phyloP scores from a whole-genome alignment of 2,329 filamentous ascomycete genomes.

The Amauroascus niger region DNA sequence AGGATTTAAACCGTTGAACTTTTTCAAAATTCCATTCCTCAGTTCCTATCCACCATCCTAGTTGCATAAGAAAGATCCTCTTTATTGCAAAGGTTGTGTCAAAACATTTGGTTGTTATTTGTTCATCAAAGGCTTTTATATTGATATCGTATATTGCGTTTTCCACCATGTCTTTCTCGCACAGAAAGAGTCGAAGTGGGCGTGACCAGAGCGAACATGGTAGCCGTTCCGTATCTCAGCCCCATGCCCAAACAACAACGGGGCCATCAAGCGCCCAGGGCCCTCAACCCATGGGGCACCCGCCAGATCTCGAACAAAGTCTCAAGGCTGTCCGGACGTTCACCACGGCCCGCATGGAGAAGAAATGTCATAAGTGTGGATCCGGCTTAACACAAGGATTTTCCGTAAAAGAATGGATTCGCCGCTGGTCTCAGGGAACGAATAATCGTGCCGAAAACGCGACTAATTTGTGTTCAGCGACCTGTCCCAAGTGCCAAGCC shows the following conservation, averaged over 20 bases:
- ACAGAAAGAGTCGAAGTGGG: not conserved
- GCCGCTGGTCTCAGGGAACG: constrained; percentile 10
- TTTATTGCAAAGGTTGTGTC: too few relatives aligned
- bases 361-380: constrained; percentile 12
- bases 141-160: not conserved
- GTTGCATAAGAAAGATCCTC: too few relatives aligned
- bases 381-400: constrained; percentile 9
- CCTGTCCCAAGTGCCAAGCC: constrained; percentile 9
- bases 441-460: constrained; percentile 1
- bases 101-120: not conserved
- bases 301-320: constrained; percentile 12
- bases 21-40: too few relatives aligned
- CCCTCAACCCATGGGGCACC: constrained; percentile 24
- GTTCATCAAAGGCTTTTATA: not conserved
- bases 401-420: constrained; percentile 9
- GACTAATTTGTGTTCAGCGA: constrained; percentile 10
- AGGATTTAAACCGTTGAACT: too few relatives aligned
- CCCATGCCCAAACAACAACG: not conserved
- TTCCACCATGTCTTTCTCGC: not conserved
- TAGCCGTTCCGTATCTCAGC: not conserved
- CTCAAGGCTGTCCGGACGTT: constrained; percentile 12
- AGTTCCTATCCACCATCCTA: too few relatives aligned
- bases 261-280: constrained; percentile 38
- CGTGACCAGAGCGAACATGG: not conserved
- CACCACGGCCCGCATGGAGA: constrained; percentile 7